These are phyloP conservation scores for Kwoniella sp. DNA, from an alignment of 768 basidiomycete genomes.

Conservation along the genomic window DNA sequence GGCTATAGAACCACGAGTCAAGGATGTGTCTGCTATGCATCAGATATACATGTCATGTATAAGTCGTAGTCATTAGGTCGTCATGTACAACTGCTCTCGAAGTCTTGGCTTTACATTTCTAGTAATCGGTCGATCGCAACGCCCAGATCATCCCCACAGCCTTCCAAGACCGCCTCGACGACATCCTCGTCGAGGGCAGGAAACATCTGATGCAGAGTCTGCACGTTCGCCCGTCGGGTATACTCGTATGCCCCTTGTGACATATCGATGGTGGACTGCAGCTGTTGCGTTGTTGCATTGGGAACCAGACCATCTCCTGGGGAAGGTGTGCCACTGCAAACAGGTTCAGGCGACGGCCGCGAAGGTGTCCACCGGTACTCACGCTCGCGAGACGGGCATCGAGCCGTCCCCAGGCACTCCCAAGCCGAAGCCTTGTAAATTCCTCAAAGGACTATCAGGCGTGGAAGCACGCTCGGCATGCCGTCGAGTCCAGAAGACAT, in stretches of 20 bases:
- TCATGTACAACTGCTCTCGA: slow-evolving; percentile 3
- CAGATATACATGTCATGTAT: not conserved
- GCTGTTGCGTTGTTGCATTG: slow-evolving; percentile 47
- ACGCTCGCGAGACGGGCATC: slow-evolving; percentile 9
- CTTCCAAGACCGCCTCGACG: slow-evolving; percentile 82
- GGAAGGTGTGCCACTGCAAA: slow-evolving; percentile 12
- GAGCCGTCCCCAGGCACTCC: slow-evolving; percentile 9
- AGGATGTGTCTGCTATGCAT: no score
- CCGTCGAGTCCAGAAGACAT: slow-evolving; percentile 13
- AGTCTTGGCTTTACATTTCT: no score
- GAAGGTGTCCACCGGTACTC: not conserved
- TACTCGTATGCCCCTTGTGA: slow-evolving; percentile 69
- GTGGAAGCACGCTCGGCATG: slow-evolving; percentile 7
- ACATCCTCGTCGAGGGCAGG: slow-evolving; percentile 75
- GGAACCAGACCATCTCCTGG: slow-evolving; percentile 11
- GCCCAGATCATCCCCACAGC: slow-evolving; percentile 80
- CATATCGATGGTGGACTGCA: slow-evolving; percentile 58
- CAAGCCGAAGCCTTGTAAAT: slow-evolving; percentile 3
- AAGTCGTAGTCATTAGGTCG: not conserved
- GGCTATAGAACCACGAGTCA: no score
- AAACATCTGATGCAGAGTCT: slow-evolving; percentile 84
- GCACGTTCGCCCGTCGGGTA: slow-evolving; percentile 57
- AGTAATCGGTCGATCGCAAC: slow-evolving; percentile 68
- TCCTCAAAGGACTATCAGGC: slow-evolving; percentile 18
- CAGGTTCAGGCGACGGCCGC: not conserved